Conservation (phyloP, 768 basidiomycete genomes). For the Lanmaoa pseudosensibilis region DNA sequence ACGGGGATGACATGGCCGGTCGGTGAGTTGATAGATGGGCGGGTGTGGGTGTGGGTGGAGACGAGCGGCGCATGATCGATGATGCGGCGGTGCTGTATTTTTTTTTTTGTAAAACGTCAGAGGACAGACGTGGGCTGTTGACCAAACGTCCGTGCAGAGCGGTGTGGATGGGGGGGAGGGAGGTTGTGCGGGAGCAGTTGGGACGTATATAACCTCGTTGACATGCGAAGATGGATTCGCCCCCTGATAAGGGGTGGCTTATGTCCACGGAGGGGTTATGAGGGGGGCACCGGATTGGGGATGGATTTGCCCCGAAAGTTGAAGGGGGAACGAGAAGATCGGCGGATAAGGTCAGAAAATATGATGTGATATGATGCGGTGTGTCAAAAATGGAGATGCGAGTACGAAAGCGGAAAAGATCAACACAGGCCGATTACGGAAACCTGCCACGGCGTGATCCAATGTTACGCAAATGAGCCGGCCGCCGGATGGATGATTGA, state of each 20-base stretch:
- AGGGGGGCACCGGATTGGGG: constrained; percentile 12
- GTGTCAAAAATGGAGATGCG: constrained; percentile 12
- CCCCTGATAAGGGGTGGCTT: constrained; percentile 15
- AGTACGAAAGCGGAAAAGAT: constrained; percentile 28
- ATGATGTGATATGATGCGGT: constrained; percentile 2
- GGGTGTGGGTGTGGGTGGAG: no score
- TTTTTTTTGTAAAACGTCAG: no score
- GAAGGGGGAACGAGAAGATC: constrained; percentile 32
- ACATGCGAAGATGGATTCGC: constrained; percentile 11
- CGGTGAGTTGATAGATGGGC: no score
- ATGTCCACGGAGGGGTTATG: constrained; percentile 37
- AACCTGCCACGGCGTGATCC: background rate
- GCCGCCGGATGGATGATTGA: background rate
- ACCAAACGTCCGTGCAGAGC: constrained; percentile 23
- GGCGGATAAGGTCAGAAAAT: constrained; percentile 35
- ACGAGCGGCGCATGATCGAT: no score
- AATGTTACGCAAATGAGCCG: background rate
- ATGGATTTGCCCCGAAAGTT: constrained; percentile 27
- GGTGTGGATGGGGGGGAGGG: no score
- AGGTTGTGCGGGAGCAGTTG: background rate
- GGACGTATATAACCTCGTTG: background rate
- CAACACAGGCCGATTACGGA: constrained; percentile 29
- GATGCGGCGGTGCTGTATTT: no score
- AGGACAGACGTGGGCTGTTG: background rate
- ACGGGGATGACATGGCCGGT: no score